phyloP scores from a whole-genome alignment of 2,329 filamentous ascomycete species.

The Fusarium citri region DNA sequence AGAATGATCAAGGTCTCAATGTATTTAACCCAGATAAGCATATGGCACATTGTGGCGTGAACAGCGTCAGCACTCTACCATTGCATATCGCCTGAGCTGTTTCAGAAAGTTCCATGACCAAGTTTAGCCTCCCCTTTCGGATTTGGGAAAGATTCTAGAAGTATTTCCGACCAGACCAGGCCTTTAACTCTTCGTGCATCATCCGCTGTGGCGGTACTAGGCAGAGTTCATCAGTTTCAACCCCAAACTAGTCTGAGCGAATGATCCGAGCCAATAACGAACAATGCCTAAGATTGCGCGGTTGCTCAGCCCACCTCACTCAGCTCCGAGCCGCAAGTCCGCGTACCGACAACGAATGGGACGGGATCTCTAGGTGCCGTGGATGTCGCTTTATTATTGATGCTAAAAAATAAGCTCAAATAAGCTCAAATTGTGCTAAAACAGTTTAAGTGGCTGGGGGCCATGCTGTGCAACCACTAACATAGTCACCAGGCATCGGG shows the following conservation, averaged over 20 bases:
- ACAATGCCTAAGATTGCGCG: background rate
- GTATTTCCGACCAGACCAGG: background rate
- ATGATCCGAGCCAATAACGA: background rate
- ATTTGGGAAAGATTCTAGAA: background rate
- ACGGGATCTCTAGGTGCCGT: background rate
- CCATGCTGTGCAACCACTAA: background rate
- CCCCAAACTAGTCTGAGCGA: background rate
- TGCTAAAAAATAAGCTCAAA: accelerated
- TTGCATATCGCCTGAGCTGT: background rate
- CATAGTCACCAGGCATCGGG: background rate
- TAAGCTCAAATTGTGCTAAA: background rate
- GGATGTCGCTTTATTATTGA: accelerated
- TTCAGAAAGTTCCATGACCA: background rate
- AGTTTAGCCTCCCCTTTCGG: background rate
- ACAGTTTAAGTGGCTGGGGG: background rate
- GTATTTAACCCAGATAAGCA: background rate
- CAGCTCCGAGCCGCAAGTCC: background rate
- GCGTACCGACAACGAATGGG: too few relatives aligned
- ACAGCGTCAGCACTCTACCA: background rate
- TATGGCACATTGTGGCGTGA: background rate
- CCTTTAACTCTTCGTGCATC: background rate
- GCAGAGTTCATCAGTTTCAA: background rate
- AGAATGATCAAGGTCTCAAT: too few relatives aligned
- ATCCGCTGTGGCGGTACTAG: background rate
- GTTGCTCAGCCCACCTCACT: background rate